These are phyloP conservation scores for Volutella citrinella DNA, from an alignment of 2,329 filamentous ascomycete genomes.

Conservation along the genomic window DNA sequence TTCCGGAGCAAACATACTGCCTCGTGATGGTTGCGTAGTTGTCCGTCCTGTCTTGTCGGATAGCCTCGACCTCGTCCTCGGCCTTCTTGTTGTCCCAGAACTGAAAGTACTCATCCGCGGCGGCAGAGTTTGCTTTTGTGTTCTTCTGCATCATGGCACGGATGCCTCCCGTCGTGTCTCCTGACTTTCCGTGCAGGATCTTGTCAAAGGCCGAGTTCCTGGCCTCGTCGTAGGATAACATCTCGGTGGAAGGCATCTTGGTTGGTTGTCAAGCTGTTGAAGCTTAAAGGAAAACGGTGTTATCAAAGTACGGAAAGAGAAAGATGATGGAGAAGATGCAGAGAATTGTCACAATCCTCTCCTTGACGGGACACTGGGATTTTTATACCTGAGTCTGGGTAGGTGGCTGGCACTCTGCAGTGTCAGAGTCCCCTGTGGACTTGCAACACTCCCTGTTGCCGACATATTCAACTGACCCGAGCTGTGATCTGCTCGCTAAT, in stretches of 20 bases:
- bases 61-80: conserved; percentile 72
- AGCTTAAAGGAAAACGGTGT: not conserved
- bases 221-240: conserved; percentile 74
- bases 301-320: not conserved
- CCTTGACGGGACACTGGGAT: too few relatives aligned
- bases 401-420: too few relatives aligned
- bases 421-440: too few relatives aligned
- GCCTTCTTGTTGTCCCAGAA: conserved; percentile 81
- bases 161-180: conserved; percentile 65
- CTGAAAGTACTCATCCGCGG: conserved; percentile 85
- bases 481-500: conserved; percentile 1
- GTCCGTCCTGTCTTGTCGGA: conserved; percentile 62
- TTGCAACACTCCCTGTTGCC: too few relatives aligned
- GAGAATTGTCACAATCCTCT: too few relatives aligned
- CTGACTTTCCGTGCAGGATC: conserved; percentile 69
- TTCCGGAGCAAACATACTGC: conserved; percentile 56
- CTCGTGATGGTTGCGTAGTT: conserved; percentile 87
- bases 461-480: too few relatives aligned
- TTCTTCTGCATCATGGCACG: conserved; percentile 80
- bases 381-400: too few relatives aligned
- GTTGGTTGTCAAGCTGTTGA: not conserved
- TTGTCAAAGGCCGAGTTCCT: conserved; percentile 85
- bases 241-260: conserved; percentile 32
- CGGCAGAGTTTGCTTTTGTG: conserved; percentile 65
- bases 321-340: not conserved